A percentile compares a stretch with the other conserved stretches of the same genome.
Conservation (phyloP, 2,329 filamentous ascomycete genomes). For the Phialemoniopsis sp. region DNA sequence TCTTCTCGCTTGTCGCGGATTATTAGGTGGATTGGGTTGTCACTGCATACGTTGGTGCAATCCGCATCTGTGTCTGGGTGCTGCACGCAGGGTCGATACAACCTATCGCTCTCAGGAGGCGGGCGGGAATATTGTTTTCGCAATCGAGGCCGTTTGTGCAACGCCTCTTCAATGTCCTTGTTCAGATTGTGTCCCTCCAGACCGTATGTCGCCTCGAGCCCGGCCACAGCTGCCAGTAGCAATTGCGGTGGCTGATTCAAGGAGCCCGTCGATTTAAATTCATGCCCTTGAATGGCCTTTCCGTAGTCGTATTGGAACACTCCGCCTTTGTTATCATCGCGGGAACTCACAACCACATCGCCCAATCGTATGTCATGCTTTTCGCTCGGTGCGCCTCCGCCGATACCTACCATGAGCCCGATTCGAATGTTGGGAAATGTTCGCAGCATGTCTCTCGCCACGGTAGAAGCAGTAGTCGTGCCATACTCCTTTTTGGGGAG, state of each 20-base stretch:
- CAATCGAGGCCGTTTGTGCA: background rate
- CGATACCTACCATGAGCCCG: slow-evolving; percentile 26
- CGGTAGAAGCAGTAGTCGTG: slow-evolving; percentile 15
- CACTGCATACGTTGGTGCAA: background rate
- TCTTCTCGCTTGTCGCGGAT: slow-evolving; percentile 2
- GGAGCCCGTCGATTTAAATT: slow-evolving; percentile 5
- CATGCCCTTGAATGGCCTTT: slow-evolving; percentile 12
- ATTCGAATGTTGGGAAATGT: slow-evolving; percentile 23
- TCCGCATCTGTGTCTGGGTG: background rate
- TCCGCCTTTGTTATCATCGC: slow-evolving; percentile 11
- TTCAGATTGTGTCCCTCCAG: slow-evolving; percentile 14
- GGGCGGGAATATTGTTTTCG: too few species aligned
- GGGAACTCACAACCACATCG: slow-evolving; percentile 21
- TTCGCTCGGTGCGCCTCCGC: slow-evolving; percentile 26
- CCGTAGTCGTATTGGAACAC: slow-evolving; percentile 21
- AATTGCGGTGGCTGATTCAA: slow-evolving; percentile 3
- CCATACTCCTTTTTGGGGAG: slow-evolving; percentile 20
- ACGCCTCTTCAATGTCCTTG: background rate
- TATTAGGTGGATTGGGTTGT: slow-evolving; percentile 1
- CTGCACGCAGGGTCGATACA: too few species aligned
- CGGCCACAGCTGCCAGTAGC: slow-evolving; percentile 1
- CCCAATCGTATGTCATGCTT: slow-evolving; percentile 28
- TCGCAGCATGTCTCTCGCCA: slow-evolving; percentile 19
- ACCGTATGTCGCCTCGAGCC: too few species aligned
- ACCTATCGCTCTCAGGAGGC: too few species aligned